Evolutionary conservation across 495 filamentous ascomycete species (phyloP), one percentile per base, ranked within the genome.

Genomic region (Mycothermus thermophilus): DNA sequence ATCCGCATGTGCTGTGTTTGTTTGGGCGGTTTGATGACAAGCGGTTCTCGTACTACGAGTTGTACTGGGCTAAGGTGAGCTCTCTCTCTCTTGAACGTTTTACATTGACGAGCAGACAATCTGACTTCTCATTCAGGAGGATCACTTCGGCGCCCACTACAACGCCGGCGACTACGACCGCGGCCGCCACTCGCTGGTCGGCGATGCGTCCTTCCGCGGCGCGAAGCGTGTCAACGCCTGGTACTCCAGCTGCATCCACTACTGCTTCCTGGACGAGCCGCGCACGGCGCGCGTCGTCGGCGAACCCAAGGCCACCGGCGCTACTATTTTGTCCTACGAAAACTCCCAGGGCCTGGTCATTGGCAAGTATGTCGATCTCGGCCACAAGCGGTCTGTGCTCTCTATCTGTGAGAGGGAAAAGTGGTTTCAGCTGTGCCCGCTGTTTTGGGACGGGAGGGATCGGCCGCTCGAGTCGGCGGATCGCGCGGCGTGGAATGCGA

Each of bases 21-120:
- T 64, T 79, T 43, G 74, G 67, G 0, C 63, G 66, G 0, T 79
- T 76, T 37, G 58, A 77, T 22, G 64, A 74, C 18, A 58, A 53
- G 13, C 54, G 55, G 3, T 79, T 79, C 46, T 64, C 73, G 0
- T 79, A 79, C 38, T 79, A 68, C 39, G 74, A 79, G 52, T 51
- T 79, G 4, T 79, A 79, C 47, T 79, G 74, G 74, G 69, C 67
- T 11, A 75, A 75, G 65, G 74, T 75, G 59, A 20, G 51, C 17
- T 24, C 13, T 32, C 30, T 20, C 47, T 30, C 12, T 15, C 6
- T n/a, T n/a, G n/a, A n/a, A n/a, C n/a, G n/a, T n/a, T n/a, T n/a
- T n/a, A n/a, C n/a, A 8, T 11, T 36, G 11, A 1, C 10, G 16
- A 3, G 18, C 11, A 11, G 22, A 25, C 22, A 25, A 25, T 25